Conservation (phyloP, 2,329 filamentous ascomycete species). For the Trichoderma atroviride region DNA sequence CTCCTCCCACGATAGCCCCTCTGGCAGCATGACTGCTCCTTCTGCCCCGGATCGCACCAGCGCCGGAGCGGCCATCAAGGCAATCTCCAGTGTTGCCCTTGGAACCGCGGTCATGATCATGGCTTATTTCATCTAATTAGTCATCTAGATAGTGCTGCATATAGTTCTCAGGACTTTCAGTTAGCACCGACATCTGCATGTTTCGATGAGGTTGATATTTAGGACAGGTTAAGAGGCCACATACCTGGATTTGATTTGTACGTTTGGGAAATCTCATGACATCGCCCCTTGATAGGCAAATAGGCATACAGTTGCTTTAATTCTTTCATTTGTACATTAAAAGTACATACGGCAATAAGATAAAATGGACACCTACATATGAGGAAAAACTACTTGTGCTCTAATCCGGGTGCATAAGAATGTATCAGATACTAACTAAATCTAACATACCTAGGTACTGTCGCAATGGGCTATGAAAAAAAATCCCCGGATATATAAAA, state of each 20-base stretch:
- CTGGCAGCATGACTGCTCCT: slow-evolving; percentile 31
- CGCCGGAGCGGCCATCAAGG: slow-evolving; percentile 34
- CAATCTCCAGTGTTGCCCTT: slow-evolving; percentile 32
- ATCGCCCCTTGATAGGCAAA: not conserved
- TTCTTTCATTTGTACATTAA: not conserved
- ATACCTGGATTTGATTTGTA: slow-evolving; percentile 25
- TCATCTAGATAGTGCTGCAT: not conserved
- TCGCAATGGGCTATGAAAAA: not conserved
- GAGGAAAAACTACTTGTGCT: not conserved
- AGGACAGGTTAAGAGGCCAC: not conserved
- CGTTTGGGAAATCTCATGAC: slow-evolving; percentile 12
- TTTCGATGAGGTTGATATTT: not conserved
- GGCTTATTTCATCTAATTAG: slow-evolving; percentile 34
- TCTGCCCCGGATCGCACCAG: slow-evolving; percentile 38
- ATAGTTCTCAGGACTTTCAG: not conserved
- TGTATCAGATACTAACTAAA: not conserved
- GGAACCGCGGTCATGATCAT: slow-evolving; percentile 35
- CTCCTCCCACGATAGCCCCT: slow-evolving; percentile 29
- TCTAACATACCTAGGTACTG: not conserved
- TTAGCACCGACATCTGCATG: not conserved
- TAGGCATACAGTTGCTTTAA: slow-evolving; percentile 12
- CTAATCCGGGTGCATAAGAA: not conserved
- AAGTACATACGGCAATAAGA: not conserved
- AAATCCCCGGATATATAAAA: slow-evolving; percentile 21
- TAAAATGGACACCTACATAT: not conserved